phyloP scores from a whole-genome alignment of 2,329 filamentous ascomycete genomes.

The Exophiala sp. region DNA sequence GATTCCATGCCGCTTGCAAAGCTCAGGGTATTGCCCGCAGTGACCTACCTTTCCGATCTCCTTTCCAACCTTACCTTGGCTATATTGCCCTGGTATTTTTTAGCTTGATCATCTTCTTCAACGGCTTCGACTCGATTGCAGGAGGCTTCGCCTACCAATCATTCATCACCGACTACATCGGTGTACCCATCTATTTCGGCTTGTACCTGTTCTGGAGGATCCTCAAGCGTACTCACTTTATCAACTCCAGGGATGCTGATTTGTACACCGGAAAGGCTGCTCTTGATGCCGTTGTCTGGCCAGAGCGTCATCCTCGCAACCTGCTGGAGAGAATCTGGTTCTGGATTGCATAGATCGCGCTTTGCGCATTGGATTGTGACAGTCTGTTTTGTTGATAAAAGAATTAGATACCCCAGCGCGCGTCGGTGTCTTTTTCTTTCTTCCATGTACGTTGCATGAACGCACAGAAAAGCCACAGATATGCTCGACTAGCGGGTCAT shows the following conservation, averaged over 20 bases:
- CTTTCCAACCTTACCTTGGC: slow-evolving; percentile 66
- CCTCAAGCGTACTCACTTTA: slow-evolving; percentile 26
- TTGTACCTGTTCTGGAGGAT: slow-evolving; percentile 34
- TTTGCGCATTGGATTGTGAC: no score
- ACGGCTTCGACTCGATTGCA: slow-evolving; percentile 53
- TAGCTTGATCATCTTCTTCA: slow-evolving; percentile 61
- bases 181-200: slow-evolving; percentile 40
- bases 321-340: slow-evolving; percentile 10
- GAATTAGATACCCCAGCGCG: no score
- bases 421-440: no score
- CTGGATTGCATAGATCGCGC: not conserved
- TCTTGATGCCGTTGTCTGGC: slow-evolving; percentile 26
- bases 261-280: slow-evolving; percentile 30
- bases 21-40: slow-evolving; percentile 66
- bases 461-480: no score
- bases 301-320: slow-evolving; percentile 8
- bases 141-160: slow-evolving; percentile 42
- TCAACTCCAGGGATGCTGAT: slow-evolving; percentile 25
- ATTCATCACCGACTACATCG: slow-evolving; percentile 53
- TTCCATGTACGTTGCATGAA: no score
- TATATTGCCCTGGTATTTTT: slow-evolving; percentile 57
- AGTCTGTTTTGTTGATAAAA: no score
- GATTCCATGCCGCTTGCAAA: slow-evolving; percentile 65
- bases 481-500: no score
- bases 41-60: slow-evolving; percentile 63